These are phyloP conservation scores for Claviceps pusilla DNA, from an alignment of 2,329 filamentous ascomycete genomes.

Conservation along the genomic window DNA sequence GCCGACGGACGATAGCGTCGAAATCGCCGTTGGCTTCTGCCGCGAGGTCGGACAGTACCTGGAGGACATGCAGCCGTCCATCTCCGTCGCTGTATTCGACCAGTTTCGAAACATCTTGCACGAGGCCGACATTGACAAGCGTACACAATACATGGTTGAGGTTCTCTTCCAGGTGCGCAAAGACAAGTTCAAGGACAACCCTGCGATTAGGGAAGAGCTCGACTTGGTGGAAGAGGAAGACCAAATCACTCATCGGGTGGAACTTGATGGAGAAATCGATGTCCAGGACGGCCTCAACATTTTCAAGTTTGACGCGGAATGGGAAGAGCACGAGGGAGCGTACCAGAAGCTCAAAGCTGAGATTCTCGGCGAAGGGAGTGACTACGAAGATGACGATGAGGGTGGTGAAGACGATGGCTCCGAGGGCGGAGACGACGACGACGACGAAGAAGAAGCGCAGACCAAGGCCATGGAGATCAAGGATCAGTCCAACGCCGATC, in stretches of 20 bases:
- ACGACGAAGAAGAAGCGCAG: slow-evolving; percentile 62
- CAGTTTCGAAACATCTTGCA: slow-evolving; percentile 91
- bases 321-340: slow-evolving; percentile 77
- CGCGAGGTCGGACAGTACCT: slow-evolving; percentile 86
- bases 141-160: slow-evolving; percentile 98
- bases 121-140: slow-evolving; percentile 92
- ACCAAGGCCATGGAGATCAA: slow-evolving; percentile 87
- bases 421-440: slow-evolving; percentile 58
- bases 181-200: slow-evolving; percentile 92
- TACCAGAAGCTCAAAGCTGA: slow-evolving; percentile 86
- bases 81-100: slow-evolving; percentile 83
- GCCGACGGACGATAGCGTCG: slow-evolving; percentile 91
- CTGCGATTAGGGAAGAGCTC: slow-evolving; percentile 76
- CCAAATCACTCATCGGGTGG: slow-evolving; percentile 80
- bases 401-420: slow-evolving; percentile 47
- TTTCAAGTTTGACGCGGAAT: slow-evolving; percentile 85
- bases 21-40: slow-evolving; percentile 89
- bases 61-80: slow-evolving; percentile 85
- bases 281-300: slow-evolving; percentile 82
- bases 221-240: slow-evolving; percentile 96
- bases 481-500: slow-evolving; percentile 89
- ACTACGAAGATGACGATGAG: slow-evolving; percentile 56
- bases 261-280: slow-evolving; percentile 70
- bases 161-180: slow-evolving; percentile 93
- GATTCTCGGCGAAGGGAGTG: slow-evolving; percentile 86